Percentiles rank a stretch among this genome's conserved stretches.
Evolutionary conservation across 192 early-diverging fungal genomes (phyloP).

Genomic region (Backusella morwellensis): DNA sequence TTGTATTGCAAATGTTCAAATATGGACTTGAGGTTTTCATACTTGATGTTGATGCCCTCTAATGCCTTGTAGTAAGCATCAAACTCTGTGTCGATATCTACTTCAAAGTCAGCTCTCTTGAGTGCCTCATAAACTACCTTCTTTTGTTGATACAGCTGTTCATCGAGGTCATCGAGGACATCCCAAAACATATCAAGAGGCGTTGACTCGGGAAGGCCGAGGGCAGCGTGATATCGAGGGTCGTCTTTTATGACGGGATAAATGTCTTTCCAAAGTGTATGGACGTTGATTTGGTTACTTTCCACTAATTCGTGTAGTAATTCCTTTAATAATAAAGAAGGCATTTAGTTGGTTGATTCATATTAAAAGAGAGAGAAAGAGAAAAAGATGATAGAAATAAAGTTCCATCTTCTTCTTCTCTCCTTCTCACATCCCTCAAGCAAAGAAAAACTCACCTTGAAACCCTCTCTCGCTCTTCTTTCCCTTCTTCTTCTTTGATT

Average conservation of each 20-base stretch:
- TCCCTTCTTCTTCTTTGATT: conserved; percentile 48
- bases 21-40: conserved; percentile 47
- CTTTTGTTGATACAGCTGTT: conserved; percentile 65
- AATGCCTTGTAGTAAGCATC: conserved; percentile 52
- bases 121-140: conserved; percentile 65
- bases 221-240: conserved; percentile 60
- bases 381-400: not conserved
- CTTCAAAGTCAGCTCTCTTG: conserved; percentile 45
- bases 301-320: conserved; percentile 63
- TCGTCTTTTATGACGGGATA: conserved; percentile 74
- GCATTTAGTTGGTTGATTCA: no score
- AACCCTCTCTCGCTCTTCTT: conserved; percentile 70
- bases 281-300: conserved; percentile 61
- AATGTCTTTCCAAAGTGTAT: conserved; percentile 85
- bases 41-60: conserved; percentile 14
- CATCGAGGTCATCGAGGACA: conserved; percentile 75
- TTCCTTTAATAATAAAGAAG: conserved; percentile 23
- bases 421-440: not conserved
- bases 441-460: conserved; percentile 39
- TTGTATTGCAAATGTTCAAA: conserved; percentile 44
- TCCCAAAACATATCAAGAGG: conserved; percentile 97
- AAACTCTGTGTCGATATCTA: conserved; percentile 48
- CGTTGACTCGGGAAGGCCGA: conserved; percentile 80
- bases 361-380: not conserved
- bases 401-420: not conserved